A percentile compares a stretch with the other conserved stretches of the same genome.
These are phyloP conservation scores for Taphrina wiesneri DNA, from an alignment of 1,139 yeast species.

Conservation along the genomic window DNA sequence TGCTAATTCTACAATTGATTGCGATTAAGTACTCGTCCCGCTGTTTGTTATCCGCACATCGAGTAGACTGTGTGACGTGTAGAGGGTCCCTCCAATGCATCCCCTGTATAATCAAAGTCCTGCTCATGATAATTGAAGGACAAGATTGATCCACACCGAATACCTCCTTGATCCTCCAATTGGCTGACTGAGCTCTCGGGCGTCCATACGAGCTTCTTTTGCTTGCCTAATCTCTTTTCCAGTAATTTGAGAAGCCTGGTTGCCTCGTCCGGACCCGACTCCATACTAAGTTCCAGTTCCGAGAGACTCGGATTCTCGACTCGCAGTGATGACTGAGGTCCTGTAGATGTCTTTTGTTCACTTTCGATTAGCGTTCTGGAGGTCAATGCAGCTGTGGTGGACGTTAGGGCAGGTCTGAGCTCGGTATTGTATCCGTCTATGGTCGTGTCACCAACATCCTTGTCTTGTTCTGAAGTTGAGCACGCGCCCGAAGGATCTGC, in stretches of 20 bases:
- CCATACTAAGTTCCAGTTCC: background rate
- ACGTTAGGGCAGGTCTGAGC: background rate
- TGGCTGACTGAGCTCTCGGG: background rate
- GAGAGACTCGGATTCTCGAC: conserved; percentile 4
- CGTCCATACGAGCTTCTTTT: conserved; percentile 1
- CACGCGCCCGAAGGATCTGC: background rate
- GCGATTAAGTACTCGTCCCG: too few relatives aligned
- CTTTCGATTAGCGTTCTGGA: background rate
- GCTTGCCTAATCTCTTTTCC: conserved; percentile 4
- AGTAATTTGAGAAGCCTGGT: background rate
- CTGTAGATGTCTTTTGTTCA: background rate
- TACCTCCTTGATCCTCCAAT: background rate
- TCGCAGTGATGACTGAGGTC: background rate
- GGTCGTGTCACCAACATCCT: too few relatives aligned
- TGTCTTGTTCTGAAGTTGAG: too few relatives aligned
- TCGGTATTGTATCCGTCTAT: background rate
- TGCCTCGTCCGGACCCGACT: background rate
- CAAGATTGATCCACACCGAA: conserved; percentile 1
- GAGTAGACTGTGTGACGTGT: background rate
- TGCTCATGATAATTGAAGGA: background rate
- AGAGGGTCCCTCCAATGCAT: background rate
- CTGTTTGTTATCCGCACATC: background rate
- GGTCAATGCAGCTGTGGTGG: background rate
- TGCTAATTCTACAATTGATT: too few relatives aligned
- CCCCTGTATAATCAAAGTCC: background rate